Evolutionary conservation across 176 grass and related monocot species (phyloP).

Genomic region (Dactylis glomerata): DNA sequence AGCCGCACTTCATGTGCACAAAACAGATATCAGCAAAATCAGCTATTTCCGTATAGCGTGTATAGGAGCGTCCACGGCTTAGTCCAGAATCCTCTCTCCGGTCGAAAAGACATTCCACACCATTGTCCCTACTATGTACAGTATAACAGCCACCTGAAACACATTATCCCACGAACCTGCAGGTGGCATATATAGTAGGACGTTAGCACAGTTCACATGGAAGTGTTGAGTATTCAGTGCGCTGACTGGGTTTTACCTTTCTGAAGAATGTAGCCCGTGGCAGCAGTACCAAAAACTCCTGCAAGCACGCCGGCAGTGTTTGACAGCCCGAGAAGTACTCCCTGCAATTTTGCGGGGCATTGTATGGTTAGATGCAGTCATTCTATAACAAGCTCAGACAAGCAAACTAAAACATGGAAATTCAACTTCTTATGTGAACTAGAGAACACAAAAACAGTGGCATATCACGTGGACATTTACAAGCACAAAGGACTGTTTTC

Average conservation of each 20-base stretch:
- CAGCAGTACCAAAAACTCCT: constrained; percentile 92
- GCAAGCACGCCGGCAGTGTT: constrained; percentile 95
- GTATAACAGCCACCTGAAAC: constrained; percentile 75
- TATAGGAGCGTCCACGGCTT: constrained; percentile 3
- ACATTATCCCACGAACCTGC: constrained; percentile 92
- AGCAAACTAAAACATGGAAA: background rate
- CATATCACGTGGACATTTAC: too few relatives aligned
- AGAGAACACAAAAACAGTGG: background rate
- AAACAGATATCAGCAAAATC: constrained; percentile 32
- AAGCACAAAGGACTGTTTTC: too few relatives aligned
- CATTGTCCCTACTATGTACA: constrained; percentile 81
- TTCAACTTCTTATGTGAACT: background rate
- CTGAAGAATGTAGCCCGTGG: constrained; percentile 83
- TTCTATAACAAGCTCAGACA: background rate
- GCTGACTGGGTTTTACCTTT: constrained; percentile 34
- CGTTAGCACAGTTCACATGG: background rate
- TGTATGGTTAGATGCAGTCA: constrained; percentile 20
- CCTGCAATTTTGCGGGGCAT: constrained; percentile 36
- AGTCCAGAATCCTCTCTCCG: constrained; percentile 86
- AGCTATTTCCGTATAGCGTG: background rate
- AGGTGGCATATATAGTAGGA: background rate
- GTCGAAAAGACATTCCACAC: constrained; percentile 96
- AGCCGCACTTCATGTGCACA: background rate
- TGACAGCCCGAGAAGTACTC: constrained; percentile 88
- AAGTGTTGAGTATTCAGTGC: background rate